These are phyloP conservation scores for Dictyostelium citrinum DNA, from an alignment of 78 protist species.

Conservation along the genomic window DNA sequence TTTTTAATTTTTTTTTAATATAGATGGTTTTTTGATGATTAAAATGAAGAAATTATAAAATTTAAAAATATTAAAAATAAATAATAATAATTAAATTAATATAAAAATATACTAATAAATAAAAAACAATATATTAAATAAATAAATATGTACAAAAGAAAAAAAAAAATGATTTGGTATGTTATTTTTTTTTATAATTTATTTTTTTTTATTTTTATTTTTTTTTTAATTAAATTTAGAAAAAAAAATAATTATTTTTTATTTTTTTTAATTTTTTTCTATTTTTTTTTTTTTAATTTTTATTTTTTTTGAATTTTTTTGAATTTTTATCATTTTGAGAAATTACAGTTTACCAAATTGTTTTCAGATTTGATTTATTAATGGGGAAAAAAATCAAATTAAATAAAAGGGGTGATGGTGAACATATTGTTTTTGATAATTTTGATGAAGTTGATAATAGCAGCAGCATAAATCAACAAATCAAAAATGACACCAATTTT, in stretches of 20 bases:
- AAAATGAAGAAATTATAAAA: neutral
- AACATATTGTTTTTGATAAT: too few species aligned
- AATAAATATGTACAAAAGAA: neutral
- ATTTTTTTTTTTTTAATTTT: neutral
- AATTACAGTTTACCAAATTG: neutral
- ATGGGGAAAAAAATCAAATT: neutral
- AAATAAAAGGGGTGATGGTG: neutral
- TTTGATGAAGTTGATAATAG: neutral
- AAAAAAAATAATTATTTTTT: neutral
- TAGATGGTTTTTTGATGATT: too few species aligned
- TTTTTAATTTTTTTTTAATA: neutral
- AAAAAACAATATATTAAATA: neutral
- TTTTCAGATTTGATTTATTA: neutral
- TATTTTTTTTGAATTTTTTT: too few species aligned
- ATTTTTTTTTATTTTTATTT: neutral
- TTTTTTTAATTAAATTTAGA: neutral
- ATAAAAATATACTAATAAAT: too few species aligned
- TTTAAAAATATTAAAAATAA: too few species aligned
- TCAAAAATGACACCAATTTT: neutral
- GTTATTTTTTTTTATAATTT: neutral
- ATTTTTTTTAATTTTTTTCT: neutral
- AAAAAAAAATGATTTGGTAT: neutral
- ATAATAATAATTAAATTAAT: neutral
- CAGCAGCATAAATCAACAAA: neutral
- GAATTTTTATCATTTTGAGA: neutral